Evolutionary conservation across 768 basidiomycete species (phyloP).

Genomic region (Rhodotorula paludigena): DNA sequence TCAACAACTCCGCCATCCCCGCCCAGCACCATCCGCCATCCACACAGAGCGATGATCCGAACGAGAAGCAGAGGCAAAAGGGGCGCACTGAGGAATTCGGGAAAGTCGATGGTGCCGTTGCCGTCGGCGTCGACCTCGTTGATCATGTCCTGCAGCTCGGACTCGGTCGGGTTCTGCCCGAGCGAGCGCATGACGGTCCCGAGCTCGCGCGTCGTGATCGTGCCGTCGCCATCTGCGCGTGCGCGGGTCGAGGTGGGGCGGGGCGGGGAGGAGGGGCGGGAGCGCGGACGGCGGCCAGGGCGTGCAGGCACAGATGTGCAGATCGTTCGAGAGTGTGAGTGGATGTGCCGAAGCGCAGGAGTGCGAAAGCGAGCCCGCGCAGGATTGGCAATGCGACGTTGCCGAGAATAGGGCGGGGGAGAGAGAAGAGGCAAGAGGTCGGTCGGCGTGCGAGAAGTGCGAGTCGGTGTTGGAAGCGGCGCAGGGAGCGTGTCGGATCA

Average conservation of each 20-base stretch:
- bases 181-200: constrained; percentile 90
- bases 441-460: too few relatives aligned
- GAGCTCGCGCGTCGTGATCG: constrained; percentile 79
- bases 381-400: too few relatives aligned
- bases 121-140: constrained; percentile 87
- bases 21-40: too few relatives aligned
- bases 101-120: constrained; percentile 80
- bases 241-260: not conserved
- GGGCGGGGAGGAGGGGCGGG: not conserved
- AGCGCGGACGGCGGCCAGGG: not conserved
- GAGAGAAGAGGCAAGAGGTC: too few relatives aligned
- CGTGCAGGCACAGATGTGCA: not conserved
- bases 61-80: not conserved
- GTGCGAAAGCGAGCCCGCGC: too few relatives aligned
- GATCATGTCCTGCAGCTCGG: constrained; percentile 90
- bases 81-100: constrained; percentile 65
- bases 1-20: not conserved
- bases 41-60: not conserved
- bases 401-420: not conserved
- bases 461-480: too few relatives aligned
- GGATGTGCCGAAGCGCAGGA: not conserved
- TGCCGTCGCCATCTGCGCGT: constrained; percentile 75
- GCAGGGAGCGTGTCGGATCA: too few relatives aligned
- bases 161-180: constrained; percentile 87
- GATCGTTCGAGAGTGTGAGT: not conserved